These are phyloP conservation scores for Penicillium steckii DNA, from an alignment of 495 filamentous ascomycete genomes.

Conservation along the genomic window DNA sequence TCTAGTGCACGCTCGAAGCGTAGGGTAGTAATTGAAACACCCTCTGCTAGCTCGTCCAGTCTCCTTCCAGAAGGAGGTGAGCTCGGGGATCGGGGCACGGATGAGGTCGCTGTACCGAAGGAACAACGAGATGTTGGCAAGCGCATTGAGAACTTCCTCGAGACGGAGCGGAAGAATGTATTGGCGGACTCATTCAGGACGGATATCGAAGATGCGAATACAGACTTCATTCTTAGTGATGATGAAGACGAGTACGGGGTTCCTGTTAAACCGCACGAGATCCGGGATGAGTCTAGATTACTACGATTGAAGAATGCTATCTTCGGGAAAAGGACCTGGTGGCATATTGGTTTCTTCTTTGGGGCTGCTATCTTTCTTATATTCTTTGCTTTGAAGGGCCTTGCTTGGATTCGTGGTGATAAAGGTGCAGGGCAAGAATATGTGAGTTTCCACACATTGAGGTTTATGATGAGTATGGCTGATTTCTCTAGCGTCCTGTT, in stretches of 20 bases:
- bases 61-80: not conserved
- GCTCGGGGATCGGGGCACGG: not conserved
- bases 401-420: slow-evolving; percentile 5
- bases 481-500: slow-evolving; percentile 43
- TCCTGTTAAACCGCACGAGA: not conserved
- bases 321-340: slow-evolving; percentile 11
- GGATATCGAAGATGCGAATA: slow-evolving; percentile 23
- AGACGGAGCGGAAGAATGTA: slow-evolving; percentile 4
- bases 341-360: slow-evolving; percentile 16
- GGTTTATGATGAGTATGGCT: too few species aligned
- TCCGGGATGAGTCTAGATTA: not conserved
- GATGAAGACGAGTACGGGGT: slow-evolving; percentile 24
- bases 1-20: not conserved
- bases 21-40: not conserved
- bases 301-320: not conserved
- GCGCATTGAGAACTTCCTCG: slow-evolving; percentile 19
- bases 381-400: slow-evolving; percentile 18
- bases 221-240: slow-evolving; percentile 10
- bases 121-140: slow-evolving; percentile 17
- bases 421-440: slow-evolving; percentile 6
- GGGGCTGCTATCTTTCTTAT: slow-evolving; percentile 15
- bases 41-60: not conserved
- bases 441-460: too few species aligned
- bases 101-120: not conserved
- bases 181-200: slow-evolving; percentile 21